Evolutionary conservation across 139 green algal genomes (phyloP), one percentile per base, ranked within the genome.

Genomic region (Ettlia oleoabundans): DNA sequence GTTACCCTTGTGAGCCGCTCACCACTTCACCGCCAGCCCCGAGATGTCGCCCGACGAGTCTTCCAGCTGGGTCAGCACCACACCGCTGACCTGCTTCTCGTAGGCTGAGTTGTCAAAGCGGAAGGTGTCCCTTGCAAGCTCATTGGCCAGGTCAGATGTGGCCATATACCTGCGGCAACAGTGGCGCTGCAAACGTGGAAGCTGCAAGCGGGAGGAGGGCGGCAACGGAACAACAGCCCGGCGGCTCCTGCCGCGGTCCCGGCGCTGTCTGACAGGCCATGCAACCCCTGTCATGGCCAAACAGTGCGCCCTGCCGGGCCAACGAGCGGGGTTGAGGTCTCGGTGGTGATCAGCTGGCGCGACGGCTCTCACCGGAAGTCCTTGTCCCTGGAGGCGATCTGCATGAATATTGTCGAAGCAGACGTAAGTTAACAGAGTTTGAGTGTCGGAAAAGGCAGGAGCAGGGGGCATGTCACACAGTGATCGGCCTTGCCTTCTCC

Each of bases 21-120:
- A 96, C 92, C 95, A 98, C 70, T 96, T 97, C 13, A 98, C 93
- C 5, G 96, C 96, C 43, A 99, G 86, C 18, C 84, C 88, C 10
- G 91, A 95, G 35, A 98, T 97, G 71, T 99, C 96, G 0, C 92
- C 92, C 10, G 90, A 95, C 13, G 77, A 30, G 67, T 99, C 96
- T 38, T 98, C 93, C 51, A 99, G 87, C 86, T 97, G 92, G 35
- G 90, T 91, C 21, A 98, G 71, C 9, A 98, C 86, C 1, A 89
- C 89, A 1, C 86, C 73, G 35, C 79, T 90, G 2, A 98, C 82
- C 78, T 82, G 84, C 40, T 78, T 87, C 85, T 98, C 94, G 61
- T 85, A 88, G 8, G 95, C 90, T 3, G 78, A 40, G 41, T 96
- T 90, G 10, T 89, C 80, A 63, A 89, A 88, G 18, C 85, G 90